Evolutionary conservation across 208 protist genomes (phyloP).

Genomic region (Trypanosoma grayi): DNA sequence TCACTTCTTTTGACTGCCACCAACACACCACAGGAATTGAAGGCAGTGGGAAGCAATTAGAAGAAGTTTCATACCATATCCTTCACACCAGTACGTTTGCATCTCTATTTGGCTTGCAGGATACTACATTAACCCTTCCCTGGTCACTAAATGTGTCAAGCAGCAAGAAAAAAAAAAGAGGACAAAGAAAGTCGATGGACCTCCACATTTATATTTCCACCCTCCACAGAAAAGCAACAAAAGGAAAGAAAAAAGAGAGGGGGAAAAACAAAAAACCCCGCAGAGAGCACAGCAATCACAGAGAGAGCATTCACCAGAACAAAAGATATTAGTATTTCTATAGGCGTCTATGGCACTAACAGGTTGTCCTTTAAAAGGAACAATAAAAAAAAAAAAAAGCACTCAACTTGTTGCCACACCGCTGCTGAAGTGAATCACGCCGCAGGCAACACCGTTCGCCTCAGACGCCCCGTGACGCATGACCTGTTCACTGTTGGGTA

Average conservation of each 20-base stretch:
- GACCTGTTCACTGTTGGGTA: conserved; percentile 50
- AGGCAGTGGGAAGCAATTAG: conserved; percentile 22
- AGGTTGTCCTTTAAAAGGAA: too few relatives aligned
- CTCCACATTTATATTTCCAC: neutral
- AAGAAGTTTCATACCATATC: conserved; percentile 13
- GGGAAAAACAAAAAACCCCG: too few relatives aligned
- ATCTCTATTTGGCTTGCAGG: neutral
- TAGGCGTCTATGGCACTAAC: too few relatives aligned
- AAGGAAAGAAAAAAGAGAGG: conserved; percentile 12
- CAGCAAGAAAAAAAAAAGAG: conserved; percentile 18
- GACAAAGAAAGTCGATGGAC: neutral
- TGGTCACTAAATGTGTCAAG: neutral
- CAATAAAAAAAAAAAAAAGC: conserved; percentile 4
- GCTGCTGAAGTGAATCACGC: conserved; percentile 67
- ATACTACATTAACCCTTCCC: neutral
- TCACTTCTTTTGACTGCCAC: conserved; percentile 41
- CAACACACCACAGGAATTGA: conserved; percentile 13
- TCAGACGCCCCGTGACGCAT: conserved; percentile 51
- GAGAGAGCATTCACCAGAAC: too few relatives aligned
- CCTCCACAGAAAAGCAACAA: conserved; percentile 12
- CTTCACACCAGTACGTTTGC: neutral
- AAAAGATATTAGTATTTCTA: too few relatives aligned
- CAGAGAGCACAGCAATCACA: too few relatives aligned
- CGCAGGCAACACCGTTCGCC: conserved; percentile 61
- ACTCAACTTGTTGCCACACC: conserved; percentile 11